Percentiles rank a stretch among this genome's conserved stretches.
These are phyloP conservation scores for Scutellaria barbata DNA, from an alignment of 257 asterid genomes.

Conservation along the genomic window DNA sequence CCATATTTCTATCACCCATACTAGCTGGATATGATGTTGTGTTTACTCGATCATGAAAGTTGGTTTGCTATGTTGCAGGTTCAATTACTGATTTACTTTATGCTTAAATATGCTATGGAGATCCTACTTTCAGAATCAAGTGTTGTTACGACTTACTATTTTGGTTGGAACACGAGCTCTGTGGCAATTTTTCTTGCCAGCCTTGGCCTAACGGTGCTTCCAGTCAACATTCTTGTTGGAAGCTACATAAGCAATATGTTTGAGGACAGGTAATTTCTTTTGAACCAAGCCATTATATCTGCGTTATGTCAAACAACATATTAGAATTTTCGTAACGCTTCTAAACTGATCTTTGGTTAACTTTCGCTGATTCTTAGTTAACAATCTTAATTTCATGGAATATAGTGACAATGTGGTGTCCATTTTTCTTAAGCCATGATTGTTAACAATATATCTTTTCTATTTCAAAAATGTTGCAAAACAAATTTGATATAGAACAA, in stretches of 20 bases:
- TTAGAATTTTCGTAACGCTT: no score
- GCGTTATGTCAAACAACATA: no score
- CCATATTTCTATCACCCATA: background rate
- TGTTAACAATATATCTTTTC: background rate
- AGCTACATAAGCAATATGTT: conserved; percentile 93
- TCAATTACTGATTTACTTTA: conserved; percentile 88
- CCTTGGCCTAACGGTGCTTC: conserved; percentile 93
- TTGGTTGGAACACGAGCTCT: conserved; percentile 74
- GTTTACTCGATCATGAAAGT: conserved; percentile 9
- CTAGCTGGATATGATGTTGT: background rate
- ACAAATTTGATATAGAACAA: background rate
- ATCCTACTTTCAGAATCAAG: conserved; percentile 92
- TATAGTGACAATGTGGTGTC: no score
- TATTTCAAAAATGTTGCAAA: background rate
- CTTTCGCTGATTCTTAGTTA: no score
- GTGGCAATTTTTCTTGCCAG: conserved; percentile 85
- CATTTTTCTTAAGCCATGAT: conserved; percentile 8
- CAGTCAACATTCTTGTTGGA: conserved; percentile 78
- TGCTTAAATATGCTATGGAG: conserved; percentile 96
- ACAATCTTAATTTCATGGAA: no score
- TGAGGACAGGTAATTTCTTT: conserved; percentile 75
- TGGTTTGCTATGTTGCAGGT: conserved; percentile 58
- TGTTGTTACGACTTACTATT: conserved; percentile 82
- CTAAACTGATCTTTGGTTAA: background rate
- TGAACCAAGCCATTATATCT: conserved; percentile 7